Base-by-base conservation (phyloP, 2,329 filamentous ascomycete species). In the Fusarium camptoceras region DNA sequence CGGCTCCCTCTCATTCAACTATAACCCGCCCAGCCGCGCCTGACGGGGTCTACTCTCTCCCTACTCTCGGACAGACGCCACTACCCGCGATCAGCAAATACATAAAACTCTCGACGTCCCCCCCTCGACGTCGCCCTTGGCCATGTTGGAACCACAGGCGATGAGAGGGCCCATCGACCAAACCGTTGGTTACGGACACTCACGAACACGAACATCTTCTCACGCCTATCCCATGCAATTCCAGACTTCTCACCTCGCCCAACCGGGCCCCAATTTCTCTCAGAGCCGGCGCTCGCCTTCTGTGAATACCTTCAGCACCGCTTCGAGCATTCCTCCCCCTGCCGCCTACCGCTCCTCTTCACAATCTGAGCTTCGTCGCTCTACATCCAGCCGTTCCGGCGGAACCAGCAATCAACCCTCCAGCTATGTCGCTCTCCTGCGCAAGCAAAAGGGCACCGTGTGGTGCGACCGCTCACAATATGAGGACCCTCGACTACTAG, bases 381-480 rank as follows among this genome's bases (percentile, higher is more conserved):
- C 93, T 28, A 93, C 90, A 30, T 97, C 94, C 6, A 92, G 92
- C 54, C 90, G 93, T 74, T 97, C 93, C 24, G 88, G 86, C 67
- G 83, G 83, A 48, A 77, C 80, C 25, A 74, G 83, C 58, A 84
- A 84, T 18, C 87, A 88, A 66, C 82, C 91, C 3, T 86, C 86
- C n/a, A 91, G 94, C 70, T 99, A 99, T 80, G 96, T 99, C 54
- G 94, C 96, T 37, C 86, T 98, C n/a, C 91, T 99, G 82, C 90
- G 96, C 68, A 95, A 94, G 79, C 96, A 99, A 81, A 98, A 98
- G 80, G 96, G 94, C 31, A 99, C 96, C 0, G 96, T 99, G 7
- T 99, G 96, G 96, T 98, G 94, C 83, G 96, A 98, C 78, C 91
- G 94, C 56, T 88, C 95, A 12, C 96, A 99, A 79, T 90, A 93